These are phyloP conservation scores for Sclerotinia sclerotiorum DNA, from an alignment of 2,329 filamentous ascomycete genomes.

Conservation along the genomic window DNA sequence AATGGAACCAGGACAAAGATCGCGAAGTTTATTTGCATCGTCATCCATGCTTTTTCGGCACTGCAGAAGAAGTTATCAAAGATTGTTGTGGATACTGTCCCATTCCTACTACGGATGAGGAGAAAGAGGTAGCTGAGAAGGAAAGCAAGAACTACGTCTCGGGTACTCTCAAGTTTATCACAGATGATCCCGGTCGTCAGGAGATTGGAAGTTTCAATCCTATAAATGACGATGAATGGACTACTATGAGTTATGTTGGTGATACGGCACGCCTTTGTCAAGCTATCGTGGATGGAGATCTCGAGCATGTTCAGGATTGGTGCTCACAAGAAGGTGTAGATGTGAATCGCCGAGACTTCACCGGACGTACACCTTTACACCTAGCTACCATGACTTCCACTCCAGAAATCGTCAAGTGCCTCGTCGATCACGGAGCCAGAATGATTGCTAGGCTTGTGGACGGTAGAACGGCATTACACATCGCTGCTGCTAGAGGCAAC, in stretches of 20 bases:
- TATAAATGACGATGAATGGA: constrained; percentile 80
- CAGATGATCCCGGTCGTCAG: constrained; percentile 80
- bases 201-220: constrained; percentile 74
- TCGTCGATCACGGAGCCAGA: constrained; percentile 71
- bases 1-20: constrained; percentile 79
- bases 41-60: constrained; percentile 82
- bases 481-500: constrained; percentile 71
- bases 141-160: constrained; percentile 76
- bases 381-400: constrained; percentile 70
- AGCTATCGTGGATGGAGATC: constrained; percentile 73
- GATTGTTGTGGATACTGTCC: constrained; percentile 85
- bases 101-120: constrained; percentile 64
- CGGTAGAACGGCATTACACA: constrained; percentile 78
- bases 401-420: constrained; percentile 65
- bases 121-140: constrained; percentile 67
- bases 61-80: constrained; percentile 68
- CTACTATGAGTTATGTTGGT: constrained; percentile 85
- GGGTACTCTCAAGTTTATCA: constrained; percentile 70
- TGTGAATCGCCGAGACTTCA: constrained; percentile 73
- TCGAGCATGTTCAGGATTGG: constrained; percentile 71
- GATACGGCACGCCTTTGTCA: constrained; percentile 76
- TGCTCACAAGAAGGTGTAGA: constrained; percentile 65
- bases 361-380: constrained; percentile 75
- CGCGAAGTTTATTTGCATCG: constrained; percentile 77
- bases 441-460: constrained; percentile 74